Evolutionary conservation across 805 yeast genomes (phyloP), one percentile per base, ranked within the genome.

Genomic region (Ogataea populi-albae): DNA sequence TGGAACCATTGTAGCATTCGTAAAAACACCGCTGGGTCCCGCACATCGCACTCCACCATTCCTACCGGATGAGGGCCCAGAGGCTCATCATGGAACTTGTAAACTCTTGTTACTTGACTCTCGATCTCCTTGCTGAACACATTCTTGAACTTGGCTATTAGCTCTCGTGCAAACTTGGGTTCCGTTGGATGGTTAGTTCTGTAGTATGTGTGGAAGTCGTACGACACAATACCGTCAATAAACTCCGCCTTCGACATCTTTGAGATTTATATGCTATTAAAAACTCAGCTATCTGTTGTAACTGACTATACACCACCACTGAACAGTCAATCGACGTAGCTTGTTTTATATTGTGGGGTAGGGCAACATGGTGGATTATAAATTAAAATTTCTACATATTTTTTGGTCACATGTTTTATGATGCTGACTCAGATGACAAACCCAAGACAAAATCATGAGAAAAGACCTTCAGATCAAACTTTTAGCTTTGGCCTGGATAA

Each of bases 11-110:
- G 73, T 18, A 77, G 65, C 12, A 75, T 40, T 22, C 59, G 61
- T 2, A 62, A 54, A 43, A 74, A 74, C 6, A 68, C 46, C 20
- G 62, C 72, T 0, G 78, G 72, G 6, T 59, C 66, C 21, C 62
- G 57, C 38, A 73, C 71, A 53, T 77, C 82, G 18, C 69, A 46
- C 47, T 77, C 81, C 64, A 75, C 77, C 81, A 77, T 77, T 24
- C 64, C 68, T 20, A 69, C 57, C 0, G 81, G 78, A 44, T 77
- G 81, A 2, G 83, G 82, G 0, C 83, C 83, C 19, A 77, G 50
- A 17, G 77, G 71, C 27, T 56, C 54, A 24, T 68, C 69, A 66
- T 72, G 71, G 20, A 71, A 57, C 38, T 65, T 65, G 54, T 65
- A 63, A 4, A 73, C 63, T 36, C 75, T 47, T 8, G 72, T 57